Evolutionary conservation across 352 stramenopile genomes (phyloP).

Genomic region (Phytophthora europaea): DNA sequence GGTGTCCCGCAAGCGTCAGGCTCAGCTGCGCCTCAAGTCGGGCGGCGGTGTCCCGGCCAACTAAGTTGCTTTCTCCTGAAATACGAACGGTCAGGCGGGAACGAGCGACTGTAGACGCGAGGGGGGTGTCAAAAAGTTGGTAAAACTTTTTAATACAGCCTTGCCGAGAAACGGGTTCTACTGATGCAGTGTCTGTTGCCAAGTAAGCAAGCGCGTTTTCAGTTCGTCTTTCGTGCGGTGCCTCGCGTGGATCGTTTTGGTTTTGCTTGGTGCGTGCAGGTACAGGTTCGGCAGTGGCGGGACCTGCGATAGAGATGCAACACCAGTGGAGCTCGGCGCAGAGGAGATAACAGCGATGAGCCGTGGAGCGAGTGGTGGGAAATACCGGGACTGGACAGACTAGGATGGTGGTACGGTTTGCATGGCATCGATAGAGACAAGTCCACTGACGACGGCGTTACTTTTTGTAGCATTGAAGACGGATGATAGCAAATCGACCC

Average conservation of each 20-base stretch:
- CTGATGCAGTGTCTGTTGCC: slow-evolving; percentile 53
- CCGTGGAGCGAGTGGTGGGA: neutral
- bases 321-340: neutral
- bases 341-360: slow-evolving; percentile 9
- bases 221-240: slow-evolving; percentile 23
- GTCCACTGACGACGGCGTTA: slow-evolving; percentile 49
- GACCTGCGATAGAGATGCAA: neutral
- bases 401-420: slow-evolving; percentile 10
- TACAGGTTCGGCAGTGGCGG: slow-evolving; percentile 14
- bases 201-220: slow-evolving; percentile 42
- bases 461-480: slow-evolving; percentile 49
- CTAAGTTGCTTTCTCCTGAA: slow-evolving; percentile 60
- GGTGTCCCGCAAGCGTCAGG: slow-evolving; percentile 91
- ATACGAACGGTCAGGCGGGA: slow-evolving; percentile 39
- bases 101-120: slow-evolving; percentile 59
- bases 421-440: slow-evolving; percentile 36
- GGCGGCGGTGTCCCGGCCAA: slow-evolving; percentile 86
- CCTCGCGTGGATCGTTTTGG: slow-evolving; percentile 28
- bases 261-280: slow-evolving; percentile 39
- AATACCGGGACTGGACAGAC: neutral
- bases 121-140: slow-evolving; percentile 49
- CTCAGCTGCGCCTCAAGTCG: slow-evolving; percentile 91
- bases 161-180: slow-evolving; percentile 85
- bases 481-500: slow-evolving; percentile 50
- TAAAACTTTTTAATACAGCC: slow-evolving; percentile 84